Base-by-base conservation (phyloP, 2,329 filamentous ascomycete genomes). In the Paecilomyces fulvus region DNA sequence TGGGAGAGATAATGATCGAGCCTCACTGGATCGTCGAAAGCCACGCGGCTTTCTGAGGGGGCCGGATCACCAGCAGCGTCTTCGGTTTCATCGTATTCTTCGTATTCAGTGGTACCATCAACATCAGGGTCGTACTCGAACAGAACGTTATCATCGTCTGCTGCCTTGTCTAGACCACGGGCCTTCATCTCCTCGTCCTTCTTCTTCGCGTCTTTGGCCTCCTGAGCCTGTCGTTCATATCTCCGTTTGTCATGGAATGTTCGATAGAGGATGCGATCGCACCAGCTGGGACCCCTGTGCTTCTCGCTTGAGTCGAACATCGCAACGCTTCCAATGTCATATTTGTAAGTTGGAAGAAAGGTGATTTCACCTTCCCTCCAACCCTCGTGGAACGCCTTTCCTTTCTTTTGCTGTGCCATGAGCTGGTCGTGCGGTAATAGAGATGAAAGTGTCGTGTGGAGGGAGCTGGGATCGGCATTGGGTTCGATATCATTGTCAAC, bases 221-320 rank as follows among this genome's bases (percentile, higher is more conserved):
- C 86, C 55, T 78, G 77, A 0, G 81, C 68, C 56, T 81, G 85
- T 33, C 76, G 76, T 53, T 91, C 84, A 63, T 90, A 87, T 2
- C 79, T 79, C 25, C 86, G 73, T 60, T 82, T 86, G 65, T 94
- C 86, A 51, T 79, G 82, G 46, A 87, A 83, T 1, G 90, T 94
- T 7, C 92, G 82, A 70, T 86, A 99, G 0, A 99, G 73, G 50
- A 99, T 92, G 14, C 94, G 87, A 73, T 99, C 94, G 70, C 94
- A 99, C 92, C 94, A 99, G 68, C 91, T 96, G 2, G 94, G 94
- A 1, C 89, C 88, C 54, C 95, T 83, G 61, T 87, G 87, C 76
- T 99, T 99, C 69, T 97, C 94, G 62, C 92, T 96, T 0, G 92
- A 90, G 73, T 99, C 95, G 69, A 96, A 99, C 30, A 91, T 82